Percentiles rank a stretch among this genome's conserved stretches.
phyloP scores from a whole-genome alignment of 139 green algal species.

The Chlorella vulgaris region DNA sequence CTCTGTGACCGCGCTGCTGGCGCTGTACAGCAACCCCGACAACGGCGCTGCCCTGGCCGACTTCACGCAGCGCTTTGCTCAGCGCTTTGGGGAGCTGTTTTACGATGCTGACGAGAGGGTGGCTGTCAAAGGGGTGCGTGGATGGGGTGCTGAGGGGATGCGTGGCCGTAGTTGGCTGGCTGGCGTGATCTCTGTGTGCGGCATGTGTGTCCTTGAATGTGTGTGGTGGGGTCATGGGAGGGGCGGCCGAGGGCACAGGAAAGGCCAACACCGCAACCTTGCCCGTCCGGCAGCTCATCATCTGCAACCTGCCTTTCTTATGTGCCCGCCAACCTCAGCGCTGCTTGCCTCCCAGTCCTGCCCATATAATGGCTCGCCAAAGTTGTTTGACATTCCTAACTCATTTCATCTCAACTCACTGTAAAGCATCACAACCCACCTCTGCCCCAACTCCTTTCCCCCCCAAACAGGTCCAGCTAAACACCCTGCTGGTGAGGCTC shows the following conservation, averaged over 20 bases:
- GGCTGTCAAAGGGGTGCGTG: conserved; percentile 70
- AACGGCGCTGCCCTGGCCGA: conserved; percentile 68
- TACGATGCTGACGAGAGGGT: conserved; percentile 85
- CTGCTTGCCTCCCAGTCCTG: no score
- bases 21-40: conserved; percentile 65
- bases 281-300: no score
- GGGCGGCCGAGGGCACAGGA: no score
- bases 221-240: neutral
- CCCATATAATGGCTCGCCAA: no score
- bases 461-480: conserved; percentile 45
- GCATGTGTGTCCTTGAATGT: neutral
- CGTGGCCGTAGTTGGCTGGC: neutral
- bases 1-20: conserved; percentile 57
- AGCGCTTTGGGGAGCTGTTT: conserved; percentile 83
- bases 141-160: neutral
- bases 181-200: neutral
- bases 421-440: no score
- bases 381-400: no score
- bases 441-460: neutral
- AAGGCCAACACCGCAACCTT: no score
- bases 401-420: no score
- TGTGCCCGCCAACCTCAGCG: no score
- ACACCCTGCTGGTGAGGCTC: conserved; percentile 60
- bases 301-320: no score
- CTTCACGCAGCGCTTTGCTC: conserved; percentile 81